phyloP scores from a whole-genome alignment of 1,139 yeast species.

The Debaryomyces subglobosus region DNA sequence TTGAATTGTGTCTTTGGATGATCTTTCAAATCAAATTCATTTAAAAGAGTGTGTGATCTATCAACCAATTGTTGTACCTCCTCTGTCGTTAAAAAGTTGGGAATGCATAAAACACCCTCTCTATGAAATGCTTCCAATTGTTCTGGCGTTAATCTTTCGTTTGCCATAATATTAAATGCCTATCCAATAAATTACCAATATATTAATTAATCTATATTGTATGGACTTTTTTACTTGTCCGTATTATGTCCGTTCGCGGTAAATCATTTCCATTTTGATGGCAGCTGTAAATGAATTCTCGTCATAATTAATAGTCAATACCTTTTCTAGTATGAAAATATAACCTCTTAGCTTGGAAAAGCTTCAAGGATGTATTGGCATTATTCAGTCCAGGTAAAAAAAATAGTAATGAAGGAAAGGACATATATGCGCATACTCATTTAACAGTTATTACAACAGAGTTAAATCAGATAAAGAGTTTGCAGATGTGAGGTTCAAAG shows the following conservation, averaged over 20 bases:
- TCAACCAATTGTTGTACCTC: conserved; percentile 43
- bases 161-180: neutral
- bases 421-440: neutral
- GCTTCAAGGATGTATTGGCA: neutral
- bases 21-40: conserved; percentile 51
- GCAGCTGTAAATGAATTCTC: neutral
- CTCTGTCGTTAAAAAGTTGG: conserved; percentile 50
- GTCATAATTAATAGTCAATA: neutral
- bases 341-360: neutral
- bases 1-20: conserved; percentile 77
- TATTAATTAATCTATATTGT: neutral
- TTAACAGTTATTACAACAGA: neutral
- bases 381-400: neutral
- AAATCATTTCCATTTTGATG: neutral
- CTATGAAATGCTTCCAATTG: conserved; percentile 49
- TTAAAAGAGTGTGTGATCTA: conserved; percentile 49
- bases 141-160: conserved; percentile 25
- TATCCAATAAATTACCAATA: neutral
- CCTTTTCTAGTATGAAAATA: neutral
- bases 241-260: neutral
- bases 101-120: conserved; percentile 68
- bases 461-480: neutral
- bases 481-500: neutral
- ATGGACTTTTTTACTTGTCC: neutral
- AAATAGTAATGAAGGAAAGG: neutral